phyloP scores from a whole-genome alignment of 176 grass and related monocot genomes.

The Avena sativa region DNA sequence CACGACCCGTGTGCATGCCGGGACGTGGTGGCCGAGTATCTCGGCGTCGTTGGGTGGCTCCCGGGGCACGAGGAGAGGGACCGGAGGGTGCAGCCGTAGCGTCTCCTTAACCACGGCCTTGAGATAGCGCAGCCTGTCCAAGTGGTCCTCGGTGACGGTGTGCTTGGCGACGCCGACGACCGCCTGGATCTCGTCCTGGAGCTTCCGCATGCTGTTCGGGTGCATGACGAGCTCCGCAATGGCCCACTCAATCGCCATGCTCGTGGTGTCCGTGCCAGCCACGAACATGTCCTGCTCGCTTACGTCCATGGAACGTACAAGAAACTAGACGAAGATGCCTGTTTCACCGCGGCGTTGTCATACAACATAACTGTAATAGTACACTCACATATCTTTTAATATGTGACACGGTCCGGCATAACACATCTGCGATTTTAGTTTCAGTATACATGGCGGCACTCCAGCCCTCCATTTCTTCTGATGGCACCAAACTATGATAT shows the following conservation, averaged over 20 bases:
- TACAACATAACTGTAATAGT: no score
- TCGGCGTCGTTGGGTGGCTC: constrained; percentile 40
- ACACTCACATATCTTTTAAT: no score
- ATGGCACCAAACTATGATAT: no score
- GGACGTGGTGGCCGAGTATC: constrained; percentile 5
- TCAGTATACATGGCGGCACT: no score
- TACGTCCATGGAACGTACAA: not conserved
- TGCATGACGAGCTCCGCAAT: not conserved
- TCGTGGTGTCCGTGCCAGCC: constrained; percentile 34
- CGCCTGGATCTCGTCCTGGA: not conserved
- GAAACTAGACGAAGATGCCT: no score
- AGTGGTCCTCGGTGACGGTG: not conserved
- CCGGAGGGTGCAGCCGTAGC: constrained; percentile 47
- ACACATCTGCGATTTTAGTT: no score
- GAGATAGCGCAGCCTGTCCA: constrained; percentile 26
- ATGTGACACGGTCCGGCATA: no score
- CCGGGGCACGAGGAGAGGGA: constrained; percentile 34
- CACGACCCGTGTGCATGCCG: not conserved
- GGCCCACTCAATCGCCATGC: not conserved
- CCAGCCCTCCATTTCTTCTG: no score
- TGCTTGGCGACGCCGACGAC: not conserved
- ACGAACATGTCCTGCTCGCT: constrained; percentile 34
- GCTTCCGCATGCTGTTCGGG: not conserved
- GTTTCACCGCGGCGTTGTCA: no score
- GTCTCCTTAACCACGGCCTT: constrained; percentile 43